These are phyloP conservation scores for Aspergillus oerlinghausenensis DNA, from an alignment of 2,329 filamentous ascomycete species.

Conservation along the genomic window DNA sequence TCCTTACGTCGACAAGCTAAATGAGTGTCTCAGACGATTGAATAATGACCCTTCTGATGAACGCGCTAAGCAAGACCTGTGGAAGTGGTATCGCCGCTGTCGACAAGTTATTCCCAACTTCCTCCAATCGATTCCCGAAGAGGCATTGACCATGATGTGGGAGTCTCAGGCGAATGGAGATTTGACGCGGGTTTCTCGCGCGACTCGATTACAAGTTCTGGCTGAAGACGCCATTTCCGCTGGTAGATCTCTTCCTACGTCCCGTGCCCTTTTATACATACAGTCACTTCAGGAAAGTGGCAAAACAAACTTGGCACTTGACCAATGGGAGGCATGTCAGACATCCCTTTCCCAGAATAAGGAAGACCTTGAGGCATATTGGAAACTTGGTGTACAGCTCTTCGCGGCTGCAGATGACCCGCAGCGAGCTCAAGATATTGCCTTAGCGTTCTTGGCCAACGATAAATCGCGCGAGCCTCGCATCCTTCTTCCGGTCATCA, in stretches of 20 bases:
- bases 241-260: slow-evolving; percentile 50
- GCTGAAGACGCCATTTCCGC: slow-evolving; percentile 62
- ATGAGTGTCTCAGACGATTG: slow-evolving; percentile 32
- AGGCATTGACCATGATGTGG: slow-evolving; percentile 65
- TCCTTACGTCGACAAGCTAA: slow-evolving; percentile 39
- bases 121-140: slow-evolving; percentile 54
- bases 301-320: slow-evolving; percentile 55
- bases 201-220: slow-evolving; percentile 58
- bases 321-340: slow-evolving; percentile 59
- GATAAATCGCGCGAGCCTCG: slow-evolving; percentile 42
- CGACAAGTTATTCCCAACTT: slow-evolving; percentile 43
- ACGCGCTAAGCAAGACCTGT: slow-evolving; percentile 35
- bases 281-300: slow-evolving; percentile 64
- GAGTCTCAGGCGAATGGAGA: slow-evolving; percentile 47
- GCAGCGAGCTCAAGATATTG: slow-evolving; percentile 47
- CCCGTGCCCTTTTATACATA: slow-evolving; percentile 62
- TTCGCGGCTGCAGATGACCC: slow-evolving; percentile 46
- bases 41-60: slow-evolving; percentile 25
- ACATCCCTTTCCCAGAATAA: slow-evolving; percentile 47
- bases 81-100: slow-evolving; percentile 49
- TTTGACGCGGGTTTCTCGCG: slow-evolving; percentile 44
- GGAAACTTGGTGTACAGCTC: slow-evolving; percentile 48
- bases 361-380: slow-evolving; percentile 39
- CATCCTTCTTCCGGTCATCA: slow-evolving; percentile 61
- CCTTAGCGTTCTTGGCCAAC: slow-evolving; percentile 39